Evolutionary conservation across 2,329 filamentous ascomycete species (phyloP), one percentile per base, ranked within the genome.

Genomic region (Fusarium piperis): DNA sequence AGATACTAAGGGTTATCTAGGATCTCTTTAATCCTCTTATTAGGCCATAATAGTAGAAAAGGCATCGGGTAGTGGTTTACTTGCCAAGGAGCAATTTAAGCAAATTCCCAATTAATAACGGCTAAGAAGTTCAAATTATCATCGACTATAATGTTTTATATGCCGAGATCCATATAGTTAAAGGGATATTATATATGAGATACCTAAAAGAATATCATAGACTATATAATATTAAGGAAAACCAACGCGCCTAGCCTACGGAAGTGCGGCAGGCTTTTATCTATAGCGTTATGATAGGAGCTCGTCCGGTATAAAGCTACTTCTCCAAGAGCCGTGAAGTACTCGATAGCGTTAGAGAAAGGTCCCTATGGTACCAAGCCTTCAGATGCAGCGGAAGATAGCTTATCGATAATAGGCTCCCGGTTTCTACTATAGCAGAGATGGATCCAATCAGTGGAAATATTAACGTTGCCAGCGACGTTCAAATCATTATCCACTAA

Each of bases 51-150:
- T n/a, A 77, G 63, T 12, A 74, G 75, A 59, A 80, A 78, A 1
- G 78, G 79, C 76, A 78, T 77, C 8, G 77, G 77, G 39, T 78
- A 80, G 70, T 76, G 64, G 38, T 76, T 74, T 41, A 78, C 73
- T 36, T 76, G 67, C 77, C 74, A 79, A 2, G 76, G 76, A 2
- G 75, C 76, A 9, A 76, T 71, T 60, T 80, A 77, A 20, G 79
- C 78, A 51, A 78, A 77, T 56, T 80, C 79, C 78, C 75, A 79
- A 64, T 81, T 74, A 60, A 80, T 80, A 36, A 79, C 32, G 44
- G 78, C 77, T 1, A 80, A 28, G 66, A 80, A 76, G 62, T 79
- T 76, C 52, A 77, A 76, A 15, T 74, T 58, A 26, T 76, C 70
- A 41, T 80, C 78, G 18, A 81, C 72, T 2, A 81, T 63, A 20